A percentile compares a stretch with the other conserved stretches of the same genome.
Conservation (phyloP, 257 asterid genomes). For the Rauvolfia tetraphylla region DNA sequence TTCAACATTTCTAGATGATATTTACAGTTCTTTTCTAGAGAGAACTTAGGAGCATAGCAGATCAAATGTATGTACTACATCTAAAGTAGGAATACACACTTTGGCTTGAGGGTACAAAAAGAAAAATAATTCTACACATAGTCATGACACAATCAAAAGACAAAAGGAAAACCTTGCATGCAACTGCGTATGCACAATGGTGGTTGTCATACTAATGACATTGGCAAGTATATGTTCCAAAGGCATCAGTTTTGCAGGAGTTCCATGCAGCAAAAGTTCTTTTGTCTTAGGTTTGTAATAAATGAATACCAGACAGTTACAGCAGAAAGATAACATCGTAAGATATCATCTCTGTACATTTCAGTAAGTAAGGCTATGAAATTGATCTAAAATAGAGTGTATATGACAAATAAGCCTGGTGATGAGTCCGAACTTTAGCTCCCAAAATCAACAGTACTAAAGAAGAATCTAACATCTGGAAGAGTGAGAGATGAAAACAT, state of each 20-base stretch:
- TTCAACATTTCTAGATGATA: too few relatives aligned
- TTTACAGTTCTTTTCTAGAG: too few relatives aligned
- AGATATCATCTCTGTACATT: neutral
- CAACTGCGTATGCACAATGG: neutral
- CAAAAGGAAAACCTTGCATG: neutral
- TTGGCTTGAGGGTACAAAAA: neutral
- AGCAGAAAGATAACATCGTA: neutral
- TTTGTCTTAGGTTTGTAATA: neutral
- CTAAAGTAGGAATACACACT: neutral
- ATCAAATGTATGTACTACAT: neutral
- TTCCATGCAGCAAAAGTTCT: neutral
- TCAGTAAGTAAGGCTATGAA: neutral
- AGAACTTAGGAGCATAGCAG: too few relatives aligned
- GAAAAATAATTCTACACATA: neutral
- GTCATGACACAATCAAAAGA: too few relatives aligned
- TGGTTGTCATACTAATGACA: neutral
- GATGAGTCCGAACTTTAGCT: neutral
- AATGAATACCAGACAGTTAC: neutral
- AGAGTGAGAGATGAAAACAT: too few relatives aligned
- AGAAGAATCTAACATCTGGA: neutral
- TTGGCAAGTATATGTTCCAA: neutral
- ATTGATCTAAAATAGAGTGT: neutral
- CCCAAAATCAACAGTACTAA: neutral
- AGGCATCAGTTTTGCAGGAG: neutral
- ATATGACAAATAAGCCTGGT: neutral